Evolutionary conservation across 139 green algal genomes (phyloP), one percentile per base, ranked within the genome.

Genomic region (Chlorella sp.): DNA sequence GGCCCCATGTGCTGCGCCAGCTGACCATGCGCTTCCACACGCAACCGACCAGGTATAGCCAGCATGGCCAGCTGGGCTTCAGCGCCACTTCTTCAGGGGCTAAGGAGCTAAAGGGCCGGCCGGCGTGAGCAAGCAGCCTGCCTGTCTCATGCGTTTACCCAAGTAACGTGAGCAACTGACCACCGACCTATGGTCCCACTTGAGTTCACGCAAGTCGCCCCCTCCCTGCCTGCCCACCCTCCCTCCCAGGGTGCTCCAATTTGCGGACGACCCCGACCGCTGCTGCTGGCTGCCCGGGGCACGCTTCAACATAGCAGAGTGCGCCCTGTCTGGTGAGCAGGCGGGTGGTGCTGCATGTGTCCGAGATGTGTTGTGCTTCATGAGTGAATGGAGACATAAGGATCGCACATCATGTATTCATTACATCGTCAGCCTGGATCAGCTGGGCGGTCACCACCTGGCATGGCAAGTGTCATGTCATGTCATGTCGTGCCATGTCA

Each of bases 291-390:
- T 98, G 86, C 93, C 95, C 9, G 96, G 95, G 22, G 95, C 94
- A 5, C 83, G 87, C 0, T 83, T 99, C n/a, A 99, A 99, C 90
- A 94, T 97, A 48, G 97, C 97, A 12, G 92, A 94, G n/a, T 90
- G 81, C 42, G 94, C 94, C 0, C 89, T 98, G 40, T 85, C 80
- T 28, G 84, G 84, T 88, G 37, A 36, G 42, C 24, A 18, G 78
- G 71, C 32, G 19, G 21, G 28, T 3, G 68, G 1, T n/a, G 24
- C 68, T n/a, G 68, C 22, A 57, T 9, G 9, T 57, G 48, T 57
- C 48, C 48, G 9, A 57, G 9, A 9, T 5, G 9, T 9, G 9
- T 5, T 57, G 7, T 9, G 48, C 48, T 57, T 9, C 48, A 9
- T 9, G 48, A 57, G 48, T 57, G 48, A 57, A 57, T n/a, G n/a